phyloP scores from a whole-genome alignment of 2,329 filamentous ascomycete species.

The Fusarium sp. region DNA sequence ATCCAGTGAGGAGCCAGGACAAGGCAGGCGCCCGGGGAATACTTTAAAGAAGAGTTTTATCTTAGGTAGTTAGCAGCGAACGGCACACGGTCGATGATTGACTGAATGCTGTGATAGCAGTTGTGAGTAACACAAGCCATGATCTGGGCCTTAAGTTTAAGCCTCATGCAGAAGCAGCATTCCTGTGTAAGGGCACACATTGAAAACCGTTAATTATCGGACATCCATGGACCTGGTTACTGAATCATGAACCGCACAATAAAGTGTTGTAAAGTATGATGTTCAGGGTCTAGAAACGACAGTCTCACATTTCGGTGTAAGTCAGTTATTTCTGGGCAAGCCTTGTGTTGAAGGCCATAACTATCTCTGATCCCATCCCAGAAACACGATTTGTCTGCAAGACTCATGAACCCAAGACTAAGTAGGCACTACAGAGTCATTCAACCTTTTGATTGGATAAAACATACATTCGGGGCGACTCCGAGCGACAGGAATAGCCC shows the following conservation, averaged over 20 bases:
- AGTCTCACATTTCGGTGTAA: slow-evolving; percentile 12
- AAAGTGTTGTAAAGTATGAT: not conserved
- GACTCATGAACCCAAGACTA: slow-evolving; percentile 28
- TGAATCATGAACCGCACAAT: not conserved
- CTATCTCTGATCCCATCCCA: not conserved
- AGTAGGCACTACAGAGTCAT: slow-evolving; percentile 26
- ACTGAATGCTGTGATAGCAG: slow-evolving; percentile 7
- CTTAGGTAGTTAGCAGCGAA: not conserved
- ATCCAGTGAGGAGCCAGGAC: slow-evolving; percentile 14
- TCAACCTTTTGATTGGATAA: slow-evolving; percentile 5
- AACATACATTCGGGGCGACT: slow-evolving; percentile 25
- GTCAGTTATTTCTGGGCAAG: slow-evolving; percentile 9
- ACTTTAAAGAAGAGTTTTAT: slow-evolving; percentile 9
- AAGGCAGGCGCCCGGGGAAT: not conserved
- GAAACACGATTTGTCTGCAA: slow-evolving; percentile 13
- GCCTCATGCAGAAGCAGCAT: slow-evolving; percentile 31
- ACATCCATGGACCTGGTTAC: slow-evolving; percentile 22
- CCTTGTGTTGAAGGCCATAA: not conserved
- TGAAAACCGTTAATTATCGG: slow-evolving; percentile 28
- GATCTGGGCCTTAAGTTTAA: slow-evolving; percentile 30
- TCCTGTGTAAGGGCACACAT: slow-evolving; percentile 5
- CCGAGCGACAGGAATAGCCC: slow-evolving; percentile 29
- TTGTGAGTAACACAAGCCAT: slow-evolving; percentile 23
- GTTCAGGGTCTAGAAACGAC: slow-evolving; percentile 14
- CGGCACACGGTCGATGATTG: slow-evolving; percentile 17